Conservation (phyloP, 805 yeast genomes). For the Clavispora fructus region DNA sequence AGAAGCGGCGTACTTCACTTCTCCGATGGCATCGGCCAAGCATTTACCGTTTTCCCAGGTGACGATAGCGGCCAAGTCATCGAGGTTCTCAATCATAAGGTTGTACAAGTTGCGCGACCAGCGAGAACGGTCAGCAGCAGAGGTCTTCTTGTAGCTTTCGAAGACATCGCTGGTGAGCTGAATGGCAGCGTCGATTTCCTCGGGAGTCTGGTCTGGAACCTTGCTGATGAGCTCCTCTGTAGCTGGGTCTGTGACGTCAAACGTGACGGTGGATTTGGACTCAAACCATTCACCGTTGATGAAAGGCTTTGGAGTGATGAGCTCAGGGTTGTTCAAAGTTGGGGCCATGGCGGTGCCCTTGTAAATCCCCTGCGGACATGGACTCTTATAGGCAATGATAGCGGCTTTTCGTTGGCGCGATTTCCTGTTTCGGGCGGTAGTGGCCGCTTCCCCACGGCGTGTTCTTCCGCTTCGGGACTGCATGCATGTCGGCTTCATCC, state of each 20-base stretch:
- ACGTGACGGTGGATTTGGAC: slow-evolving; percentile 33
- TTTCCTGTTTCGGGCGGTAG: neutral
- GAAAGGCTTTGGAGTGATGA: slow-evolving; percentile 28
- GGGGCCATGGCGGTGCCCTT: slow-evolving; percentile 9
- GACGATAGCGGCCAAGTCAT: slow-evolving; percentile 51
- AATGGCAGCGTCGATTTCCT: slow-evolving; percentile 42
- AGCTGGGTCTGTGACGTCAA: slow-evolving; percentile 37
- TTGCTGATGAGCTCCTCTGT: slow-evolving; percentile 31
- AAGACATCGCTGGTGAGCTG: slow-evolving; percentile 44
- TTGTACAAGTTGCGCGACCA: slow-evolving; percentile 47
- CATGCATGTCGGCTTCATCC: neutral
- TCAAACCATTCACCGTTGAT: slow-evolving; percentile 37
- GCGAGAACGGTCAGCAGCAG: slow-evolving; percentile 45
- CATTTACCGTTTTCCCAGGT: slow-evolving; percentile 62
- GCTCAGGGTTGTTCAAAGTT: slow-evolving; percentile 29
- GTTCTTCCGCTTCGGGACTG: neutral
- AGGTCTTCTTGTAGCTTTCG: slow-evolving; percentile 40
- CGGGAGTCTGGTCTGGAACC: slow-evolving; percentile 41
- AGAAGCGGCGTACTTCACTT: slow-evolving; percentile 52
- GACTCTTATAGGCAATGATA: neutral
- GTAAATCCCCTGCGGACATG: neutral
- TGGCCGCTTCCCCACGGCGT: neutral
- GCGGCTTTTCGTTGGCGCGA: neutral
- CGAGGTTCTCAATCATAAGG: slow-evolving; percentile 49
- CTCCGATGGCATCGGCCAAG: slow-evolving; percentile 49